These are phyloP conservation scores for Cinnamomum chago DNA, from an alignment of 164 flowering plant genomes.

Conservation along the genomic window DNA sequence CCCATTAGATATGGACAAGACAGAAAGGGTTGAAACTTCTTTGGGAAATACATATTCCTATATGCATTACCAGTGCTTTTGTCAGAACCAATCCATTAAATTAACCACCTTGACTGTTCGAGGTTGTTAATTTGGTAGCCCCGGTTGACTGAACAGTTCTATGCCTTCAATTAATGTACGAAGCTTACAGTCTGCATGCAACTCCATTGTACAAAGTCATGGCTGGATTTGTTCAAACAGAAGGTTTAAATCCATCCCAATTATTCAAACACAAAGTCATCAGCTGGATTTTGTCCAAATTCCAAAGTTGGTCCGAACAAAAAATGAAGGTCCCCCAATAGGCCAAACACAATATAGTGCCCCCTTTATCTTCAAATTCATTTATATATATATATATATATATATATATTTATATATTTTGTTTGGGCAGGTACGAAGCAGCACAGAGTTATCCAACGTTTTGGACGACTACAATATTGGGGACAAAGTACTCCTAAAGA, in stretches of 20 bases:
- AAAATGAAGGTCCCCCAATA: not conserved
- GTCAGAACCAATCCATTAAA: not conserved
- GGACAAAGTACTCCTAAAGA: constrained; percentile 51
- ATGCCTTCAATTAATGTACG: not conserved
- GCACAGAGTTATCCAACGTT: constrained; percentile 55
- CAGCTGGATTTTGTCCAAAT: too few species aligned
- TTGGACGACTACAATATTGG: constrained; percentile 80
- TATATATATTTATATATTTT: too few species aligned
- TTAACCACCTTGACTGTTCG: not conserved
- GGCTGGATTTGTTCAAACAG: not conserved
- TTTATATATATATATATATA: too few species aligned
- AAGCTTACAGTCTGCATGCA: not conserved
- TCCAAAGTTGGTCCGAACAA: not conserved
- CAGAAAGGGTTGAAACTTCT: not conserved
- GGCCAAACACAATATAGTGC: not conserved
- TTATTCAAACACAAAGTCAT: too few species aligned
- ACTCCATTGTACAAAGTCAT: not conserved
- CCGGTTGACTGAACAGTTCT: not conserved
- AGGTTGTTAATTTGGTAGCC: not conserved
- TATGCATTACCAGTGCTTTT: not conserved
- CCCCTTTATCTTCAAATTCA: not conserved
- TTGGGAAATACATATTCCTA: not conserved
- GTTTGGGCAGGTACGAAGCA: constrained; percentile 63
- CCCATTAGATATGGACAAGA: not conserved
- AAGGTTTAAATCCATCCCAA: not conserved